Evolutionary conservation across 495 filamentous ascomycete genomes (phyloP), one percentile per base, ranked within the genome.

Genomic region (Pyrenopolyporus hunteri): DNA sequence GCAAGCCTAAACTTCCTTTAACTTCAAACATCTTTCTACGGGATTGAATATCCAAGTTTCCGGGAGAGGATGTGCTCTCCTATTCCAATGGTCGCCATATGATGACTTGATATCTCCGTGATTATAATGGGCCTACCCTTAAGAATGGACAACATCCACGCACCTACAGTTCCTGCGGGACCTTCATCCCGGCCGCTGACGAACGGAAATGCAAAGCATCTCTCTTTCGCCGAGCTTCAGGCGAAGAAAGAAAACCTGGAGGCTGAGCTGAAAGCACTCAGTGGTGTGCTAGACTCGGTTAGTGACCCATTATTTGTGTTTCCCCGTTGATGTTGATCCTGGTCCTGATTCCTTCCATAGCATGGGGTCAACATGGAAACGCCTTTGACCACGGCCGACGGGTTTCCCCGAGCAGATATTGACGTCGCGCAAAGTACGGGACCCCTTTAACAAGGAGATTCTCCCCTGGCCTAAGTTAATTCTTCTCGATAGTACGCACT

Each of bases 351-450:
- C 14, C 19, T n/a, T 32, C 46, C 63, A 40, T 59, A 97, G 94
- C 94, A 98, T 74, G 86, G 87, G 33, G 94, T 97, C 37, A 88
- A 87, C 58, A 98, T 99, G 95, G 89, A 86, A 71, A 96, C 95
- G 2, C 79, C 82, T 36, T 79, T 99, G 42, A 90, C 89, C 3
- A 97, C 95, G 1, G 85, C 87, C 50, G 95, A 99, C 75, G 95
- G 93, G 44, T 99, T 89, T 72, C 95, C 95, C 26, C 84, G 95
- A 65, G 86, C 87, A 60, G 95, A 99, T 73, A 86, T 99, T 51
- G 95, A 99, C 71, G 87, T 99, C 60, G 90, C 95, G 25, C 93
- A 96, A 76, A 95, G 91, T 94, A 86, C 66, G 82, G 40, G 14
- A 63, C 49, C 22, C 39, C 36, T 10, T 11, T 23, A 16, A 29